Evolutionary conservation across 2,329 filamentous ascomycete genomes (phyloP).

Genomic region (Tricladium varicosporioides): DNA sequence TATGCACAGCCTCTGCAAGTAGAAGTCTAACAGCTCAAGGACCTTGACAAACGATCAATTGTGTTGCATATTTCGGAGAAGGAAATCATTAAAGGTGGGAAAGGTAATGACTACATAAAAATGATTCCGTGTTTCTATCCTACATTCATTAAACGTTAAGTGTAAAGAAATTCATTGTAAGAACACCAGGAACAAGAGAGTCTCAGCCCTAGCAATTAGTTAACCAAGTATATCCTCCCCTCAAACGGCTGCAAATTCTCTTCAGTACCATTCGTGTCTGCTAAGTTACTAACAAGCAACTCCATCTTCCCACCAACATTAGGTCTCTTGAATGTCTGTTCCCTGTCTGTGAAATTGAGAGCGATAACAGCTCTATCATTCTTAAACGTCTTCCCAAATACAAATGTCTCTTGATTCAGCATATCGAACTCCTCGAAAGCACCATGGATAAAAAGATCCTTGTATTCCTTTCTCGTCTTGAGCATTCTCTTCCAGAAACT

Average conservation of each 20-base stretch:
- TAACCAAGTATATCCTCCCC: slow-evolving; percentile 33
- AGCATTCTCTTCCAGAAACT: slow-evolving; percentile 33
- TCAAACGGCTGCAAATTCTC: slow-evolving; percentile 32
- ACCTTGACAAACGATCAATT: too few relatives aligned
- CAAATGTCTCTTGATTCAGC: slow-evolving; percentile 44
- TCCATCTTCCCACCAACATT: slow-evolving; percentile 30
- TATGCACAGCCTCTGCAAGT: too few relatives aligned
- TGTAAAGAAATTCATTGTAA: too few relatives aligned
- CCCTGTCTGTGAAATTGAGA: slow-evolving; percentile 46
- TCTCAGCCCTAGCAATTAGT: slow-evolving; percentile 2
- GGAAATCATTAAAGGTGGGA: too few relatives aligned
- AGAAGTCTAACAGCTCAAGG: too few relatives aligned
- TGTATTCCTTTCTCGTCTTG: slow-evolving; percentile 44
- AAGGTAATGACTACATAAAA: too few relatives aligned
- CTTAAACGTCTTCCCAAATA: slow-evolving; percentile 41
- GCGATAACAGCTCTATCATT: slow-evolving; percentile 39
- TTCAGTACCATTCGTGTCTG: slow-evolving; percentile 20
- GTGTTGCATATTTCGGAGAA: too few relatives aligned
- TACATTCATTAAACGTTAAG: too few relatives aligned
- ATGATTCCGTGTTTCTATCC: too few relatives aligned
- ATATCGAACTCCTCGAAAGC: slow-evolving; percentile 51
- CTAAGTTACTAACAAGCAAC: slow-evolving; percentile 27
- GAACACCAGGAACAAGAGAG: too few relatives aligned
- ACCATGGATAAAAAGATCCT: slow-evolving; percentile 60
- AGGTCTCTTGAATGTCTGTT: slow-evolving; percentile 26